Base-by-base conservation (phyloP, 2,329 filamentous ascomycete genomes). In the Phialocephala subalpina region DNA sequence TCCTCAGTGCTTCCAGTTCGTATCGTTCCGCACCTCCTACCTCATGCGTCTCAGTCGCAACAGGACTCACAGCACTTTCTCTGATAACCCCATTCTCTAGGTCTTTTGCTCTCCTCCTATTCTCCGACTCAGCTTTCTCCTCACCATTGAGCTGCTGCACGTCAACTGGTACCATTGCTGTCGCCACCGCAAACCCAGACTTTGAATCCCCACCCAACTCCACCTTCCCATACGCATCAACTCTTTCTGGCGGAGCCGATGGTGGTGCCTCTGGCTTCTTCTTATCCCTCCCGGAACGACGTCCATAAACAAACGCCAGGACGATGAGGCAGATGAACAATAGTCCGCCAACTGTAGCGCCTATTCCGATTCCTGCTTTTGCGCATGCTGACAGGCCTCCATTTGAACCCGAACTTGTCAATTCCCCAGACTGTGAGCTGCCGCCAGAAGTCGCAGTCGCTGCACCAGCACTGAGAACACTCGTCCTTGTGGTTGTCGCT, bases 51-150 rank as follows among this genome's bases (percentile, higher is more conserved):
- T 55, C 25, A n/a, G 18, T 36, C 16, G 52, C 25, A 4, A 42
- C n/a, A 2, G 36, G 20, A 29, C 9, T 47, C 8, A 59, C 40
- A 29, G 27, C 6, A 49, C n/a, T 49, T 11, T 49, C 20, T 6
- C 38, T 59, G 18, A 3, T 20, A 3, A 55, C 25, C 7, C 57
- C 38, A 12, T 22, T 49, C 4, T 42, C 38, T 1, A 59, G 29
- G 3, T 59, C 57, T 14, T 29, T 45, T 2, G 38, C 57, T 33
- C 57, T 47, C 38, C 57, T 59, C 18, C 57, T 42, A 18, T 25
- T 47, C 57, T 59, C 57, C 38, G 47, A 59, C 18, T 59, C 38
- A 29, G 38, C 38, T 45, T 59, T 59, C 57, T 59, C 57, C 8
- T 42, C 36, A 14, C 9, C 22, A 33, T 33, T 45, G 14, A 59